Base-by-base conservation (phyloP, 2,329 filamentous ascomycete species). In the Colletotrichum siamense region DNA sequence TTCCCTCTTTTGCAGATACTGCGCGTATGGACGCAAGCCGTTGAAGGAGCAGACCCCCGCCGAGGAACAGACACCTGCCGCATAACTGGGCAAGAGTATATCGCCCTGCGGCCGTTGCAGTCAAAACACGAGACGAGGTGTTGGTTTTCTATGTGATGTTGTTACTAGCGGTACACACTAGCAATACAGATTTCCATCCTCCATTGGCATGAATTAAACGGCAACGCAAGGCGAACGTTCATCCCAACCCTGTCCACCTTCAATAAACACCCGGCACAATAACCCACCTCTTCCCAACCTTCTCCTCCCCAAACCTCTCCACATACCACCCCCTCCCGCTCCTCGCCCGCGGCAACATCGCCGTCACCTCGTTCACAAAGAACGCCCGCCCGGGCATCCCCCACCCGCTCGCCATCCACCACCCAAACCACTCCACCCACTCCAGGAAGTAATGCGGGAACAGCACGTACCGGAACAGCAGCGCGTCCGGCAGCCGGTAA, bases 391-490 rank as follows among this genome's bases (percentile, higher is more conserved):
- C 96, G 1, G 97, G 96, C 64, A 92, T 87, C 82, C 93, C 95
- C 86, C 88, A 91, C 2, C 92, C 93, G 73, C 93, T 91, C 79
- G 94, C 91, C 84, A 98, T 91, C 88, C 94, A 96, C 84, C 96
- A 99, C 0, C 97, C 97, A 5, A 91, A 84, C 97, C 97, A 99
- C 88, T 99, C 97, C 69, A 98, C 84, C 97, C 97, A 99, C 87
- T 99, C 97, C 82, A 94, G 94, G n/a, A 98, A 89, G 84, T 98
- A 99, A 84, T 99, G 97, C 79, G 97, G 96, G 84, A 94, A 98
- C 75, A 99, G 89, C 82, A 98, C 91, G 81, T 93, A 94, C 79
- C 90, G 89, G 86, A 99, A 99, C 66, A 98, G 86, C 1, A 96
- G 96, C 67, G 94, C 94, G 81, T 95, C 88, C 0, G 97, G 97